phyloP scores from a whole-genome alignment of 2,329 filamentous ascomycete species.

The Elsinoe australis region DNA sequence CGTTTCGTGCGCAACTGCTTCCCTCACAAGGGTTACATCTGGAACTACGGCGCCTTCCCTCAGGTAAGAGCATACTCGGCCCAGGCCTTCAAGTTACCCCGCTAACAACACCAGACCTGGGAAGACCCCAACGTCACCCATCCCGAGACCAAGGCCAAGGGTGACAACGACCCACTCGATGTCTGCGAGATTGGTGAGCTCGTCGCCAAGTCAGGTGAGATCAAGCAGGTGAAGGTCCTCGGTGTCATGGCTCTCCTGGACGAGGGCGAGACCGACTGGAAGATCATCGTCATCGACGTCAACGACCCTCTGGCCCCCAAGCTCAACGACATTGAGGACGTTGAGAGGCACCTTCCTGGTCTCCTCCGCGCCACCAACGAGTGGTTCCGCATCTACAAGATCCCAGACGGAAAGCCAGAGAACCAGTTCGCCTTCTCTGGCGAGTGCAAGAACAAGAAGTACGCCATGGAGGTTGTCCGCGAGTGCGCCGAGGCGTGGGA shows the following conservation, averaged over 20 bases:
- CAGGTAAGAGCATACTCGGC: slow-evolving; percentile 57
- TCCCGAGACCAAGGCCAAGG: slow-evolving; percentile 99
- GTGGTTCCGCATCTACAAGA: slow-evolving; percentile 99
- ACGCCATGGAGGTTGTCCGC: slow-evolving; percentile 88
- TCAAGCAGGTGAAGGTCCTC: slow-evolving; percentile 99
- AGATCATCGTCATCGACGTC: slow-evolving; percentile 98
- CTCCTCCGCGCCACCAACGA: slow-evolving; percentile 97
- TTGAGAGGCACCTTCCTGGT: slow-evolving; percentile 94
- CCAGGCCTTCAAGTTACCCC: not conserved
- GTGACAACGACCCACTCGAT: slow-evolving; percentile 97
- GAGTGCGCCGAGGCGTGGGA: slow-evolving; percentile 98
- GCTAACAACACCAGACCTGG: slow-evolving; percentile 68
- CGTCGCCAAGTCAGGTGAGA: slow-evolving; percentile 87
- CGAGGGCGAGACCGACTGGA: slow-evolving; percentile 99
- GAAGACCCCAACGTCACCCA: slow-evolving; percentile 94
- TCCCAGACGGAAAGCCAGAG: slow-evolving; percentile 99
- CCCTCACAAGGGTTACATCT: slow-evolving; percentile 99
- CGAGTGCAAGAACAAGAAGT: slow-evolving; percentile 99
- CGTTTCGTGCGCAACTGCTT: slow-evolving; percentile 99
- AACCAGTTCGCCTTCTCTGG: slow-evolving; percentile 99
- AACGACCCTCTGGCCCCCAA: slow-evolving; percentile 94
- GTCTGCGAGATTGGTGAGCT: slow-evolving; percentile 99
- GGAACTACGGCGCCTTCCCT: slow-evolving; percentile 99
- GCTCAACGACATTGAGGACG: slow-evolving; percentile 98
- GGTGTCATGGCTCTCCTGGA: slow-evolving; percentile 99